A percentile compares a stretch with the other conserved stretches of the same genome.
Conservation (phyloP, 345 rosid genomes). For the Populus deltoides region DNA sequence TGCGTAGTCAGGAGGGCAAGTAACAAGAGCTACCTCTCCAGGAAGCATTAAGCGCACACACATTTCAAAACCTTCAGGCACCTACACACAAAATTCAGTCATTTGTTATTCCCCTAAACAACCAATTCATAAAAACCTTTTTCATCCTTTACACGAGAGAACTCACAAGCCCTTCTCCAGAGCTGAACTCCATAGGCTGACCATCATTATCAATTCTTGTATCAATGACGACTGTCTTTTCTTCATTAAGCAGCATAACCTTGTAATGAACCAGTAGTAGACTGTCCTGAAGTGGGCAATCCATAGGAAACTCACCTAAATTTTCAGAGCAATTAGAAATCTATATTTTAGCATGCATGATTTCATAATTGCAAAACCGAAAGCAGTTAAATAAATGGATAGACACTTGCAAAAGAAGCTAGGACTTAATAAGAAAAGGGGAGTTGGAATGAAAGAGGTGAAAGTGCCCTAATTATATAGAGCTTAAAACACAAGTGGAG, state of each 20-base stretch:
- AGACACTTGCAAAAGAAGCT: background rate
- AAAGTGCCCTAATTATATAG: too few species aligned
- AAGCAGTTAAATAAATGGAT: constrained; percentile 3
- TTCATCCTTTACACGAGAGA: background rate
- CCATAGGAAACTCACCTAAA: constrained; percentile 98
- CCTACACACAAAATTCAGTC: constrained; percentile 36
- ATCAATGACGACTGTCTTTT: constrained; percentile 69
- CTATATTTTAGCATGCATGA: background rate
- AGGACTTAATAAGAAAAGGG: background rate
- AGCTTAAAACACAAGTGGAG: too few species aligned
- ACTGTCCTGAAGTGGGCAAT: constrained; percentile 67
- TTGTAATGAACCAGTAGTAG: constrained; percentile 64
- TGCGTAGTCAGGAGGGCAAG: constrained; percentile 97
- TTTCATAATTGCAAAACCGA: background rate
- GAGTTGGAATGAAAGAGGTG: background rate
- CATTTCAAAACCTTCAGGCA: constrained; percentile 98
- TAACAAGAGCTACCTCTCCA: constrained; percentile 85
- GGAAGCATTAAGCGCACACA: constrained; percentile 94
- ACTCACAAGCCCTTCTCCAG: constrained; percentile 96
- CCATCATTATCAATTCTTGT: constrained; percentile 68
- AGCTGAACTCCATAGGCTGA: constrained; percentile 86
- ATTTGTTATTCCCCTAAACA: too few species aligned
- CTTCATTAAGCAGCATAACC: constrained; percentile 84
- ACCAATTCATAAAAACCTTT: background rate
- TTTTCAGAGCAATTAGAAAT: constrained; percentile 5